phyloP scores from a whole-genome alignment of 1,139 yeast genomes.

The Meyerozyma guilliermondii region DNA sequence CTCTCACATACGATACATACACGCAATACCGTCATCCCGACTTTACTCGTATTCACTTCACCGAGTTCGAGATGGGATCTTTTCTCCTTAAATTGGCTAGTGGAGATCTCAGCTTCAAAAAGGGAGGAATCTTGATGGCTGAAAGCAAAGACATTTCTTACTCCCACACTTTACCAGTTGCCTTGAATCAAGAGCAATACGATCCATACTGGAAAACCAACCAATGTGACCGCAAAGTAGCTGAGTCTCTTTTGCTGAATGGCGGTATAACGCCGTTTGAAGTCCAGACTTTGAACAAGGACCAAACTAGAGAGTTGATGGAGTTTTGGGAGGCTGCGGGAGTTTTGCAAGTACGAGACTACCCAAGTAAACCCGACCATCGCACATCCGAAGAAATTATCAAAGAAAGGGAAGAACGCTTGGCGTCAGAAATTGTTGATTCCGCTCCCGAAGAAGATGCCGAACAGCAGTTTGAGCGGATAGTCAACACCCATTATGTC shows the following conservation, averaged over 20 bases:
- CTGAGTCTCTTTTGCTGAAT: constrained; percentile 40
- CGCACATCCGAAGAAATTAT: constrained; percentile 15
- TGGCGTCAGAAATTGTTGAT: constrained; percentile 13
- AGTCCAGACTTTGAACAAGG: constrained; percentile 48
- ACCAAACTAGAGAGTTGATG: constrained; percentile 51
- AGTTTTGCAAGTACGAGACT: constrained; percentile 41
- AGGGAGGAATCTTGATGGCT: constrained; percentile 68
- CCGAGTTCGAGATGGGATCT: constrained; percentile 64
- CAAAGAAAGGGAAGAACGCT: constrained; percentile 11
- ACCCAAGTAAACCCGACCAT: constrained; percentile 37
- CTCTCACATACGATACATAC: constrained; percentile 49
- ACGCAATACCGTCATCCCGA: constrained; percentile 60
- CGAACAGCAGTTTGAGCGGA: constrained; percentile 26
- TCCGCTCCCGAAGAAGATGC: constrained; percentile 13
- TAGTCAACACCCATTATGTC: constrained; percentile 50
- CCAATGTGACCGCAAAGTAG: constrained; percentile 52
- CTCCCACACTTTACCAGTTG: constrained; percentile 52
- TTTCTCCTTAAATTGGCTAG: constrained; percentile 51
- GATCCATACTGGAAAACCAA: constrained; percentile 52
- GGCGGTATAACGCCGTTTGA: constrained; percentile 45
- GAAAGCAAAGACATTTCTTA: constrained; percentile 35
- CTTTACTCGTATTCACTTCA: constrained; percentile 54
- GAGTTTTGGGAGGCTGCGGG: constrained; percentile 53
- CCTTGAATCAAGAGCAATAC: constrained; percentile 48
- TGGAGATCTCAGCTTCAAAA: constrained; percentile 47